A percentile compares a stretch with the other conserved stretches of the same genome.
Evolutionary conservation across 2,329 filamentous ascomycete genomes (phyloP).

Genomic region (Fusarium xyrophilum): DNA sequence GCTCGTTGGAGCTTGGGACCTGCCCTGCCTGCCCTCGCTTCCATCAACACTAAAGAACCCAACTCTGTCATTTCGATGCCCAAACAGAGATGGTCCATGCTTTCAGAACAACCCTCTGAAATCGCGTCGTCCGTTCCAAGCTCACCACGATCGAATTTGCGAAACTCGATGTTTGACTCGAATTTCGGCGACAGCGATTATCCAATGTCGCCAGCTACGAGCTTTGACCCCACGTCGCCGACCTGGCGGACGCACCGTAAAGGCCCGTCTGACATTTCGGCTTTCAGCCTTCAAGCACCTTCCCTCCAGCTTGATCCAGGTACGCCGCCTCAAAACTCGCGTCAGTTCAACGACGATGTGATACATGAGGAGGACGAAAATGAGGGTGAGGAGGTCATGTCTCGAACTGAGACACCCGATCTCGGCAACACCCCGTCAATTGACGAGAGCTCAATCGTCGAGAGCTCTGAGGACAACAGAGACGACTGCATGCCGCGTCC

Average conservation of each 20-base stretch:
- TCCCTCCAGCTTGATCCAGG: conserved; percentile 48
- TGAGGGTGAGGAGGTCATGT: conserved; percentile 28
- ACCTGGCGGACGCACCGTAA: conserved; percentile 63
- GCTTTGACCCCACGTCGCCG: conserved; percentile 71
- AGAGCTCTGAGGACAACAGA: conserved; percentile 43
- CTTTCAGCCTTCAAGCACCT: conserved; percentile 55
- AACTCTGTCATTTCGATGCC: conserved; percentile 54
- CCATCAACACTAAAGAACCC: conserved; percentile 58
- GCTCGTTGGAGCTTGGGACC: conserved; percentile 50
- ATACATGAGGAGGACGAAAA: conserved; percentile 52
- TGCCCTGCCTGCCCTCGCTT: conserved; percentile 50
- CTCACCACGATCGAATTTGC: conserved; percentile 78
- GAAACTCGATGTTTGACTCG: conserved; percentile 80
- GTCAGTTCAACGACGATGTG: conserved; percentile 39
- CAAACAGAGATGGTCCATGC: conserved; percentile 66
- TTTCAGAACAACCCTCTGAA: conserved; percentile 64
- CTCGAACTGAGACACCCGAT: conserved; percentile 37
- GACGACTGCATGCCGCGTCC: conserved; percentile 50
- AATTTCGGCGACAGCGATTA: conserved; percentile 66
- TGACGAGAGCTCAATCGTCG: conserved; percentile 47
- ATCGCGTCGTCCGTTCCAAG: conserved; percentile 78
- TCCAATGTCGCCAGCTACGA: conserved; percentile 83
- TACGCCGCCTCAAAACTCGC: conserved; percentile 34
- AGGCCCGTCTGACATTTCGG: conserved; percentile 62
- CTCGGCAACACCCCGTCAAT: conserved; percentile 42